Base-by-base conservation (phyloP, 208 protist genomes). In the Trypanosoma mega region DNA sequence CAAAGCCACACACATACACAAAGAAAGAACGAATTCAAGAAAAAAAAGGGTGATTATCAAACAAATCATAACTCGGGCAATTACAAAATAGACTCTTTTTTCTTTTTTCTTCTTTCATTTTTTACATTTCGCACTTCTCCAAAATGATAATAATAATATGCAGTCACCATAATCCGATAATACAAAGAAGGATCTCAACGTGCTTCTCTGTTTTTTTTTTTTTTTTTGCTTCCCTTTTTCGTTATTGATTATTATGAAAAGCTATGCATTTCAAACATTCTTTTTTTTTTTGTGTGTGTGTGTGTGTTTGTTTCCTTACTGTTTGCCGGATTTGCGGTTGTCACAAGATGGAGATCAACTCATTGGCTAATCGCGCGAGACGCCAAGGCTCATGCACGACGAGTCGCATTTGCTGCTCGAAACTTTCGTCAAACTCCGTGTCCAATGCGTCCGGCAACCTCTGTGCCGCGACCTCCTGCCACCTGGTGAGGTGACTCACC, bases 291-390 rank as follows among this genome's bases (percentile, higher is more conserved):
- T n/a, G n/a, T n/a, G n/a, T n/a, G n/a, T n/a, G n/a, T n/a, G n/a
- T n/a, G n/a, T n/a, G n/a, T n/a, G n/a, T n/a, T n/a, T n/a, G n/a
- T n/a, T n/a, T n/a, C n/a, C n/a, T n/a, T n/a, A n/a, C n/a, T n/a
- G n/a, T n/a, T n/a, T n/a, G n/a, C n/a, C n/a, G n/a, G n/a, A n/a
- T n/a, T n/a, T n/a, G n/a, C n/a, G n/a, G n/a, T n/a, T n/a, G n/a
- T n/a, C n/a, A n/a, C n/a, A n/a, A n/a, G n/a, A n/a, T n/a, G n/a
- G n/a, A n/a, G n/a, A n/a, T n/a, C n/a, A n/a, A n/a, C 7, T 52
- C 30, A 27, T 71, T 71, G 0, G 71, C 73, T 70, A 86, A 80
- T 12, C 54, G 50, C 18, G 57, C 69, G n/a, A 79, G 52, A 12
- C 53, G 44, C 23, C 36, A 34, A 14, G 57, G 59, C n/a, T 84